A percentile compares a stretch with the other conserved stretches of the same genome.
Conservation (phyloP, 148 eudicot genomes). For the Amaranthus hypochondriacus region DNA sequence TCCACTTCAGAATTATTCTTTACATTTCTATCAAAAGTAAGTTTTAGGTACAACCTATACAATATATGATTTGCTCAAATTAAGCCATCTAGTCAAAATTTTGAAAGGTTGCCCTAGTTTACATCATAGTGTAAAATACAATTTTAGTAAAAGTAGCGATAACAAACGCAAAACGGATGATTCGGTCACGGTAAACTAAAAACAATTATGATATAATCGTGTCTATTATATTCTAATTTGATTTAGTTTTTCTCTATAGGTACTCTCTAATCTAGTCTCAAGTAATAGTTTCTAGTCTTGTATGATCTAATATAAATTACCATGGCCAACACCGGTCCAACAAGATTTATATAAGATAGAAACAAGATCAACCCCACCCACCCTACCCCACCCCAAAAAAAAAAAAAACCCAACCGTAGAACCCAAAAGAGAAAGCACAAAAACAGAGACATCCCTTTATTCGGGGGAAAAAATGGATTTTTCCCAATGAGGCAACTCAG, state of each 20-base stretch:
- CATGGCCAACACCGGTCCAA: too few relatives aligned
- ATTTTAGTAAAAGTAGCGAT: too few relatives aligned
- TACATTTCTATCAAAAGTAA: not conserved
- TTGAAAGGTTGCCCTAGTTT: not conserved
- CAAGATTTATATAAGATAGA: too few relatives aligned
- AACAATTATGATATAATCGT: not conserved
- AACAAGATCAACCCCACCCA: not conserved
- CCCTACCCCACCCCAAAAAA: not conserved
- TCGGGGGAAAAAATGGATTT: too few relatives aligned
- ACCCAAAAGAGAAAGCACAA: not conserved
- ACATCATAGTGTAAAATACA: too few relatives aligned
- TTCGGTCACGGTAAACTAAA: too few relatives aligned
- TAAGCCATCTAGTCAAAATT: not conserved
- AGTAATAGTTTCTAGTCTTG: not conserved
- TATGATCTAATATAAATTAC: not conserved
- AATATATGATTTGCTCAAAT: not conserved
- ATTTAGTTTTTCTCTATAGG: not conserved
- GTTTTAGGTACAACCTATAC: not conserved
- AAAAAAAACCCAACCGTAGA: not conserved
- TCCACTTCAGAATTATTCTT: not conserved
- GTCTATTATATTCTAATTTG: not conserved
- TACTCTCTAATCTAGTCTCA: not conserved
- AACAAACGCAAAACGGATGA: too few relatives aligned
- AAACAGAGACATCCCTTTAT: too few relatives aligned
- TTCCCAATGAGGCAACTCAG: too few relatives aligned